Conservation (phyloP, 2,329 filamentous ascomycete genomes). For the Orbilia blumenaviensis region DNA sequence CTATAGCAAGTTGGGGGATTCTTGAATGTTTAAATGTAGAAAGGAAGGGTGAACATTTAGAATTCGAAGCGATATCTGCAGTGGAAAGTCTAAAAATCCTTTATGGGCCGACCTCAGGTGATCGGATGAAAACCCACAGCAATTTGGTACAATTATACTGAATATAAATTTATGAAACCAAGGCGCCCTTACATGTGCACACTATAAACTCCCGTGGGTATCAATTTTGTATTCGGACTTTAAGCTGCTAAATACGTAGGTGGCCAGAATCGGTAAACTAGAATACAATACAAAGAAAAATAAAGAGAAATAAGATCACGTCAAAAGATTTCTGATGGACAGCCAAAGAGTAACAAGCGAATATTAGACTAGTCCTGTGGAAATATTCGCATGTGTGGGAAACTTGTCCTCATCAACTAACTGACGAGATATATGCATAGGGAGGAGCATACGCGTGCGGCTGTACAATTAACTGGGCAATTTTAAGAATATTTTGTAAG, state of each 20-base stretch:
- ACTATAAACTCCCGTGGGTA: constrained; percentile 16
- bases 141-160: too few species aligned
- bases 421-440: neutral
- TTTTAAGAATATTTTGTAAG: neutral
- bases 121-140: too few species aligned
- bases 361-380: constrained; percentile 12
- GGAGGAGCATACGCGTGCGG: neutral
- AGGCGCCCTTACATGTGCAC: too few species aligned
- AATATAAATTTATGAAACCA: too few species aligned
- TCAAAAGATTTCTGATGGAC: neutral
- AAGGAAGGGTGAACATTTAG: too few species aligned
- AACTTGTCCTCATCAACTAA: neutral
- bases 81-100: too few species aligned
- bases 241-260: neutral
- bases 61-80: too few species aligned
- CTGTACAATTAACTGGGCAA: neutral
- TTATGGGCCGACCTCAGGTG: too few species aligned
- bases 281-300: neutral
- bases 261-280: neutral
- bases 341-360: constrained; percentile 1
- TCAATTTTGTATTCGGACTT: constrained; percentile 11
- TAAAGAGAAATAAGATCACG: too few species aligned
- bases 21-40: too few species aligned
- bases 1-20: too few species aligned
- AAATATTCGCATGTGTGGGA: neutral